Percentiles rank a stretch among this genome's conserved stretches.
These are phyloP conservation scores for Hydnum rufescens DNA, from an alignment of 768 basidiomycete genomes.

Conservation along the genomic window DNA sequence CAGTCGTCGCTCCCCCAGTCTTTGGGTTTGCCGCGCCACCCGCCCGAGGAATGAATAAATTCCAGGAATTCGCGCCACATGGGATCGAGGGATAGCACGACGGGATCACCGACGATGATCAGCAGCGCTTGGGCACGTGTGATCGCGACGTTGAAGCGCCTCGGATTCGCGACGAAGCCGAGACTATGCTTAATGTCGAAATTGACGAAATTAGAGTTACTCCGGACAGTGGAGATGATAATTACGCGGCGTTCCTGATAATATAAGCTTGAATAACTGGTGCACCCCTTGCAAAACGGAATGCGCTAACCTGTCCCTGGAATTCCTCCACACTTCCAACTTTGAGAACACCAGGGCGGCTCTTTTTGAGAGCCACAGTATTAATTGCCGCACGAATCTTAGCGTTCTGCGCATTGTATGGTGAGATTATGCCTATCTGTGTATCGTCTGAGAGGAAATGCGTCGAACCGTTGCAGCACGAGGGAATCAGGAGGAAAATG, in stretches of 20 bases:
- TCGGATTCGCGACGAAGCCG: slow-evolving; percentile 8
- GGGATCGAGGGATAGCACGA: slow-evolving; percentile 34
- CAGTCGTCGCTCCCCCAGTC: slow-evolving; percentile 5
- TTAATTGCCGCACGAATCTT: slow-evolving; percentile 17
- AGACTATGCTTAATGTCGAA: slow-evolving; percentile 5
- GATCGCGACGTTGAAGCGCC: slow-evolving; percentile 30
- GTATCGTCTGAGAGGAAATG: slow-evolving; percentile 11
- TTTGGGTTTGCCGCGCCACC: slow-evolving; percentile 28
- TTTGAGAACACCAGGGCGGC: not conserved
- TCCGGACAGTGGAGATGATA: slow-evolving; percentile 8
- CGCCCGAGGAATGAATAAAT: slow-evolving; percentile 29
- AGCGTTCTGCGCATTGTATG: slow-evolving; percentile 22
- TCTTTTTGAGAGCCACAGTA: not conserved
- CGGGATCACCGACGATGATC: slow-evolving; percentile 41
- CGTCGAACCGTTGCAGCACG: not conserved
- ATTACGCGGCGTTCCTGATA: slow-evolving; percentile 9
- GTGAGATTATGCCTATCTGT: slow-evolving; percentile 24
- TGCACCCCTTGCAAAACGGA: not conserved
- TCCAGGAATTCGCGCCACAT: slow-evolving; percentile 43
- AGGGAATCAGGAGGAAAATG: not conserved
- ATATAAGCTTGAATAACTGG: not conserved
- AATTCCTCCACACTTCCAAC: slow-evolving; percentile 10
- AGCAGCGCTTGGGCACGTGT: slow-evolving; percentile 47
- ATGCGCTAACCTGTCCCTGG: slow-evolving; percentile 9
- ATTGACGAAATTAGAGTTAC: slow-evolving; percentile 5